phyloP scores from a whole-genome alignment of 2,329 filamentous ascomycete species.

The Botrytis byssoidea region DNA sequence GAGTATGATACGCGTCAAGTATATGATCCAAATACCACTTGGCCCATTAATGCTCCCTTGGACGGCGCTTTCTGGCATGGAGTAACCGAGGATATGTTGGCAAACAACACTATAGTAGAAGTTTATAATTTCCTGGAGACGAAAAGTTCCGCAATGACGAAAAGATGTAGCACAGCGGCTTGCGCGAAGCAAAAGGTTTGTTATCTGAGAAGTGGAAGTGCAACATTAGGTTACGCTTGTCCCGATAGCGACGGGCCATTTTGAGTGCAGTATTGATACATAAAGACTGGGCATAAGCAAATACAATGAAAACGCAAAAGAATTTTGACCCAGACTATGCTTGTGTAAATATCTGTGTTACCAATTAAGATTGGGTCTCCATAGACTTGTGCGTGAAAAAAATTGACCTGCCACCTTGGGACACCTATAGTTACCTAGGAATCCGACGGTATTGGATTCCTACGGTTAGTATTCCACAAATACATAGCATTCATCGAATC shows the following conservation, averaged over 20 bases:
- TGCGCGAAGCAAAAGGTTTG: slow-evolving; percentile 36
- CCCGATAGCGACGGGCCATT: neutral
- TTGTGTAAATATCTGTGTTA: neutral
- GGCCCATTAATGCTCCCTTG: slow-evolving; percentile 32
- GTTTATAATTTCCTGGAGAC: slow-evolving; percentile 34
- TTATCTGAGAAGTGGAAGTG: slow-evolving; percentile 35
- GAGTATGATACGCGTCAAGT: slow-evolving; percentile 35
- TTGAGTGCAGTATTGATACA: neutral
- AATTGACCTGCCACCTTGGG: no score
- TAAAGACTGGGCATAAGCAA: neutral
- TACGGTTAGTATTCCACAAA: no score
- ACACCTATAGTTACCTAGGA: no score
- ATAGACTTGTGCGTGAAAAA: no score
- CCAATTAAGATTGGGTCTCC: neutral
- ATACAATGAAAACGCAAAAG: neutral
- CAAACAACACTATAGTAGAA: slow-evolving; percentile 31
- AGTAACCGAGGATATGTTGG: slow-evolving; percentile 35
- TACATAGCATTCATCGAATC: no score
- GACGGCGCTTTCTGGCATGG: slow-evolving; percentile 38
- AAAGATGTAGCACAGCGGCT: slow-evolving; percentile 27
- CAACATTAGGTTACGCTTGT: slow-evolving; percentile 29
- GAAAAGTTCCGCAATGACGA: slow-evolving; percentile 29
- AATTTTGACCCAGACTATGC: neutral
- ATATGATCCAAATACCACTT: slow-evolving; percentile 30
- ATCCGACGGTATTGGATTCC: no score